These are phyloP conservation scores for Leptographium lundbergii DNA, from an alignment of 2,329 filamentous ascomycete species.

Conservation along the genomic window DNA sequence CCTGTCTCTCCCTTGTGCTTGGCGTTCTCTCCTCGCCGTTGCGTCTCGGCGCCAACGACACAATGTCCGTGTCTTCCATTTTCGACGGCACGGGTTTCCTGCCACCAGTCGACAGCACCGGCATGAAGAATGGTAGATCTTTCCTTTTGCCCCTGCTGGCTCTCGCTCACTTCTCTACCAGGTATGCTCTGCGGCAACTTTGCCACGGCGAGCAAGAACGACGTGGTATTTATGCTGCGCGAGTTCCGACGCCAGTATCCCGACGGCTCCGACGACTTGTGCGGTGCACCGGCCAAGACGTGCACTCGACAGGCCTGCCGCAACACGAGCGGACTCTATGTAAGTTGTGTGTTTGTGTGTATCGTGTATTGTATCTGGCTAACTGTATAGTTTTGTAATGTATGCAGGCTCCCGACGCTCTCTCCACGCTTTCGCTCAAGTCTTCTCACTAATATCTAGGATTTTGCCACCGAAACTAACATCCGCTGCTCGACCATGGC, in stretches of 20 bases:
- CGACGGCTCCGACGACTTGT: not conserved
- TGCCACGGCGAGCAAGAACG: slow-evolving; percentile 3
- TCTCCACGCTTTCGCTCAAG: not conserved
- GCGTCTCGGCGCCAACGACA: not conserved
- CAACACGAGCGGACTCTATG: slow-evolving; percentile 6
- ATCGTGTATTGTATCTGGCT: not conserved
- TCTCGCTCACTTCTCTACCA: not conserved
- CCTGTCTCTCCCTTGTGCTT: not conserved
- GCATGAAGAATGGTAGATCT: not conserved
- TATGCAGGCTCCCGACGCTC: not conserved
- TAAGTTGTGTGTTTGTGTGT: not conserved
- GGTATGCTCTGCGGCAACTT: slow-evolving; percentile 1
- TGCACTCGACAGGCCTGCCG: slow-evolving; percentile 3
- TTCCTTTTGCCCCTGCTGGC: not conserved
- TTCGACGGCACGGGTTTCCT: not conserved
- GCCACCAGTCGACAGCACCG: not conserved
- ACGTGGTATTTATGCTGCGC: slow-evolving; percentile 2
- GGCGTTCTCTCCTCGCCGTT: not conserved
- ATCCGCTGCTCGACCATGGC: not conserved
- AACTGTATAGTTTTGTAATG: slow-evolving; percentile 1
- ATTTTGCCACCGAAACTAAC: not conserved
- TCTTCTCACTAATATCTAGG: not conserved
- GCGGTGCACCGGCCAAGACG: not conserved
- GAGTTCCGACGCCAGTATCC: not conserved
- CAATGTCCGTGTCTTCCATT: no score